phyloP scores from a whole-genome alignment of 768 basidiomycete genomes.

The Aureoboletus auriporus region DNA sequence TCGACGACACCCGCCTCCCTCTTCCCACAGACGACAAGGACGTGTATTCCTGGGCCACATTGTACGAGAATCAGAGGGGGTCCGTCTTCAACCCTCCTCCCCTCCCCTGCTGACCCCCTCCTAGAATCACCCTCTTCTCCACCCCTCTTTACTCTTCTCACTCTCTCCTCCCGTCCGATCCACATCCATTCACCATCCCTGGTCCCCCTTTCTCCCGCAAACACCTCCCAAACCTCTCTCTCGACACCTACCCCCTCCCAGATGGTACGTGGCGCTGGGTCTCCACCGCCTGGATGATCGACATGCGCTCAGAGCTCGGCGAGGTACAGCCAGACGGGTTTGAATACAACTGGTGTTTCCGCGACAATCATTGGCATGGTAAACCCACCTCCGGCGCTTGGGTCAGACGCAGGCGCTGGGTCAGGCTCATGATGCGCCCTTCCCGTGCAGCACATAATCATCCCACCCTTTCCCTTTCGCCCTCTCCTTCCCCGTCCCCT shows the following conservation, averaged over 20 bases:
- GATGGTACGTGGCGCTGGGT: slow-evolving; percentile 83
- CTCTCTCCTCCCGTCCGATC: slow-evolving; percentile 68
- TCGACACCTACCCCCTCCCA: slow-evolving; percentile 66
- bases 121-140: slow-evolving; percentile 63
- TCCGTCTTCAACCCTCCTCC: slow-evolving; percentile 26
- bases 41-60: slow-evolving; percentile 68
- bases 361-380: slow-evolving; percentile 61
- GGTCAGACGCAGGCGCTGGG: slow-evolving; percentile 79
- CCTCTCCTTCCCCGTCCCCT: slow-evolving; percentile 12
- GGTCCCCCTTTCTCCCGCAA: slow-evolving; percentile 34
- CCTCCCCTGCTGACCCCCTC: slow-evolving; percentile 17
- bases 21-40: slow-evolving; percentile 37
- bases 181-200: slow-evolving; percentile 68
- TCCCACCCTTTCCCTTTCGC: background rate
- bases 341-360: slow-evolving; percentile 81
- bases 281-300: slow-evolving; percentile 79
- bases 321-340: slow-evolving; percentile 81
- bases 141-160: slow-evolving; percentile 66
- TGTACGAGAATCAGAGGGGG: slow-evolving; percentile 87
- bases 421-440: slow-evolving; percentile 79
- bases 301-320: slow-evolving; percentile 75
- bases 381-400: slow-evolving; percentile 60
- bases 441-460: slow-evolving; percentile 22
- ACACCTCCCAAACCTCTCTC: slow-evolving; percentile 52
- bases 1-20: slow-evolving; percentile 21